Conservation (phyloP, 1,139 yeast genomes). For the Hansenula lynferdii region DNA sequence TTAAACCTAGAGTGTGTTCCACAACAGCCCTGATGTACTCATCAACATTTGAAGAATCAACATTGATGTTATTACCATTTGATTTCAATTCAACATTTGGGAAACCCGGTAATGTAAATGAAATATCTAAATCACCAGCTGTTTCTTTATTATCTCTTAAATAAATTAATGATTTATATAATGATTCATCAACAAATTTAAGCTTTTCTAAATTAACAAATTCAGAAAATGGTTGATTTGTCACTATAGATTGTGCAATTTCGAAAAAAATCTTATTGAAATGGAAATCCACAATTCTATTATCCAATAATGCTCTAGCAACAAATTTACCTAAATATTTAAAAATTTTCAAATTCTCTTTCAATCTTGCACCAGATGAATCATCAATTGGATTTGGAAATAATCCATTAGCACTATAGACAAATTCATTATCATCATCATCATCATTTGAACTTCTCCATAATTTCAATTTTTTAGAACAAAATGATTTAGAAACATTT, state of each 20-base stretch:
- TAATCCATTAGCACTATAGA: slow-evolving; percentile 45
- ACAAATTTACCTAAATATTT: slow-evolving; percentile 73
- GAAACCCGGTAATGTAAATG: slow-evolving; percentile 77
- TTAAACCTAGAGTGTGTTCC: slow-evolving; percentile 58
- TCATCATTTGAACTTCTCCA: slow-evolving; percentile 82
- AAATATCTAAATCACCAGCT: slow-evolving; percentile 48
- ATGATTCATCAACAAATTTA: slow-evolving; percentile 49
- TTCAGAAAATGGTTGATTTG: slow-evolving; percentile 10
- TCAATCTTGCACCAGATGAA: slow-evolving; percentile 40
- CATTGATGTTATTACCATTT: slow-evolving; percentile 47
- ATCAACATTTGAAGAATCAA: slow-evolving; percentile 52
- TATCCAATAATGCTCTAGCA: slow-evolving; percentile 84
- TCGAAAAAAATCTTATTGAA: slow-evolving; percentile 71
- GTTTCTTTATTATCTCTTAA: slow-evolving; percentile 39
- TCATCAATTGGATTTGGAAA: slow-evolving; percentile 49
- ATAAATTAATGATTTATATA: slow-evolving; percentile 57
- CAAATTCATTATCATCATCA: slow-evolving; percentile 34
- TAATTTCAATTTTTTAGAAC: slow-evolving; percentile 48
- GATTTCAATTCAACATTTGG: slow-evolving; percentile 53
- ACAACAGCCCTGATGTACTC: slow-evolving; percentile 53
- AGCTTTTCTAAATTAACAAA: slow-evolving; percentile 39
- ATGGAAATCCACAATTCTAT: slow-evolving; percentile 77
- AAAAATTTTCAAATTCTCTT: slow-evolving; percentile 39
- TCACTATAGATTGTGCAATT: slow-evolving; percentile 25
- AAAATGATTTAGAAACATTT: slow-evolving; percentile 69